phyloP scores from a whole-genome alignment of 2,329 filamentous ascomycete genomes.

The Coniochaeta hoffmannii region DNA sequence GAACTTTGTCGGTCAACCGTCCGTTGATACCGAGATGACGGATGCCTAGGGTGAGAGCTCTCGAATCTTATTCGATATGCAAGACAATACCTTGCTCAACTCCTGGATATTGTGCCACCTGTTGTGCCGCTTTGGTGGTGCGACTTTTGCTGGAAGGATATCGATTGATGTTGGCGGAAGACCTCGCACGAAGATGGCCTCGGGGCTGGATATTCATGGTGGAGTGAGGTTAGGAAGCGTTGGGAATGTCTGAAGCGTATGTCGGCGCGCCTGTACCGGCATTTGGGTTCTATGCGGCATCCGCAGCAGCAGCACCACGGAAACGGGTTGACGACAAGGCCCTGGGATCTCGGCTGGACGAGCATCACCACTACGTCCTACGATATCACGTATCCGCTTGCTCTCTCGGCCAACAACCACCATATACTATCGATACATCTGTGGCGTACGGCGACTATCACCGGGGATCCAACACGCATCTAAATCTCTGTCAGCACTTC shows the following conservation, averaged over 20 bases:
- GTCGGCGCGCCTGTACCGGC: background rate
- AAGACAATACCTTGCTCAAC: constrained; percentile 17
- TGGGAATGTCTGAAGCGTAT: background rate
- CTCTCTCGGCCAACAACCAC: background rate
- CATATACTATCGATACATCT: background rate
- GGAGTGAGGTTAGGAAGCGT: background rate
- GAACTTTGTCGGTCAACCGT: constrained; percentile 12
- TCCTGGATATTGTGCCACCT: constrained; percentile 24
- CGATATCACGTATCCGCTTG: background rate
- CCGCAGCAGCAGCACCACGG: background rate
- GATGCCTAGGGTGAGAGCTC: constrained; percentile 34
- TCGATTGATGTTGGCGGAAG: background rate
- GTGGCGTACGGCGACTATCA: background rate
- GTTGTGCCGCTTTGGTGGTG: constrained; percentile 3
- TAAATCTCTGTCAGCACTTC: background rate
- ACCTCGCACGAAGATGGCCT: background rate
- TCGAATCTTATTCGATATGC: constrained; percentile 8
- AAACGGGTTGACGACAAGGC: background rate
- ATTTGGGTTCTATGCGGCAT: background rate
- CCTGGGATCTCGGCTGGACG: background rate
- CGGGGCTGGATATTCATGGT: background rate
- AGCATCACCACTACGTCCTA: background rate
- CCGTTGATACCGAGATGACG: constrained; percentile 50
- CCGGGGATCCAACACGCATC: background rate
- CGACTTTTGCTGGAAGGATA: constrained; percentile 6